Conservation (phyloP, 1,139 yeast genomes). For the Sugiyamaella sp. region DNA sequence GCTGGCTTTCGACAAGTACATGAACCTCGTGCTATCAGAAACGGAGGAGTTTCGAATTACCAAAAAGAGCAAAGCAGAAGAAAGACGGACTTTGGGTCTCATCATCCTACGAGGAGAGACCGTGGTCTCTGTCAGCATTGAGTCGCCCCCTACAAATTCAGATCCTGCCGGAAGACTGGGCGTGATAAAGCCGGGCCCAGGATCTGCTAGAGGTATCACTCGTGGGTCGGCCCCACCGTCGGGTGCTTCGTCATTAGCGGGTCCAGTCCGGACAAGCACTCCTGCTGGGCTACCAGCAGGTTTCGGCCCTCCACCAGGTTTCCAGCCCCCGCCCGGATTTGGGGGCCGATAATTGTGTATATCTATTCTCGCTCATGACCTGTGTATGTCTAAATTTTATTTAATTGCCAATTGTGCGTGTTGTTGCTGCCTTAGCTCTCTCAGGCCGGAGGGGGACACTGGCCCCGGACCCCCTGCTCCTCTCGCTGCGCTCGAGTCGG, state of each 20-base stretch:
- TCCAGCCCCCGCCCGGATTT: conserved; percentile 29
- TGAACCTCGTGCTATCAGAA: conserved; percentile 84
- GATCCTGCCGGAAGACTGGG: conserved; percentile 50
- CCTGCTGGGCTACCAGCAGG: conserved; percentile 36
- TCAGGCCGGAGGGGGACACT: background rate
- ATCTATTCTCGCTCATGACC: conserved; percentile 1
- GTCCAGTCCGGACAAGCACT: conserved; percentile 37
- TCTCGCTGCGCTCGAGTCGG: too few relatives aligned
- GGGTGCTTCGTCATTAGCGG: conserved; percentile 31
- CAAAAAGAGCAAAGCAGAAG: conserved; percentile 49
- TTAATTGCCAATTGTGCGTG: background rate
- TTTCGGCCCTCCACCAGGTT: conserved; percentile 37
- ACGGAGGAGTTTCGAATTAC: conserved; percentile 83
- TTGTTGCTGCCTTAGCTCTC: background rate
- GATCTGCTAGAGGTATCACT: conserved; percentile 47
- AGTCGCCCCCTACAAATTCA: conserved; percentile 66
- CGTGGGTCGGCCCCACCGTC: conserved; percentile 31
- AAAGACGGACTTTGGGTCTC: conserved; percentile 73
- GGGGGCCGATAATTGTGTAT: conserved; percentile 20
- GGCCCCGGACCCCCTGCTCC: too few relatives aligned
- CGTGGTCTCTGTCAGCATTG: conserved; percentile 79
- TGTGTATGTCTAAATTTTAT: conserved; percentile 2
- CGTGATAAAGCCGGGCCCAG: conserved; percentile 49
- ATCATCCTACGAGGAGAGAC: conserved; percentile 88
- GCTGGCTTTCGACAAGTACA: conserved; percentile 84